Evolutionary conservation across 306 rosid species (phyloP).

Genomic region (Castanea mollissima): DNA sequence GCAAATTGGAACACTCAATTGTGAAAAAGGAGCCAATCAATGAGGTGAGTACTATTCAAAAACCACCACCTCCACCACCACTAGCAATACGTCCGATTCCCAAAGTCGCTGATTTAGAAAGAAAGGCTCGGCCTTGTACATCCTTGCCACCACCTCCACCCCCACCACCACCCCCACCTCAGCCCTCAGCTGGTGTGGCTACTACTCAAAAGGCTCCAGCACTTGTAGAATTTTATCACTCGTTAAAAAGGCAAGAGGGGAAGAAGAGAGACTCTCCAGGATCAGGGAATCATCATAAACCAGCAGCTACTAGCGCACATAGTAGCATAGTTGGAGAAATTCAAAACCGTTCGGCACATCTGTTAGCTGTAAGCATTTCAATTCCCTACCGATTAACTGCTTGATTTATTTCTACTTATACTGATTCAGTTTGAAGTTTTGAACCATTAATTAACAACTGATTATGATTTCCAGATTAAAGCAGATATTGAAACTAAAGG

Average conservation of each 20-base stretch:
- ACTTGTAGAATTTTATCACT: conserved; percentile 48
- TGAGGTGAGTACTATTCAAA: conserved; percentile 32
- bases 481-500: conserved; percentile 90
- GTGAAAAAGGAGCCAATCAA: conserved; percentile 38
- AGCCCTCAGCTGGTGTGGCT: conserved; percentile 35
- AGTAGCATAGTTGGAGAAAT: conserved; percentile 93
- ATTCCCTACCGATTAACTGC: not conserved
- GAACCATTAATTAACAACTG: conserved; percentile 14
- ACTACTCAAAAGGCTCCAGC: conserved; percentile 53
- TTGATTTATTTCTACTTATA: conserved; percentile 19
- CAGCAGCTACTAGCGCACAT: conserved; percentile 57
- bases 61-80: conserved; percentile 30
- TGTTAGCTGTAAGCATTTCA: conserved; percentile 68
- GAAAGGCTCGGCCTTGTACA: conserved; percentile 40
- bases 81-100: conserved; percentile 24
- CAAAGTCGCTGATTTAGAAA: conserved; percentile 27
- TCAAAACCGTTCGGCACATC: conserved; percentile 92
- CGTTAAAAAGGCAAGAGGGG: conserved; percentile 54
- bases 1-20: conserved; percentile 57
- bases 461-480: conserved; percentile 59
- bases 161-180: conserved; percentile 53
- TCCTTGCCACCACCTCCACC: conserved; percentile 47
- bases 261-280: conserved; percentile 50
- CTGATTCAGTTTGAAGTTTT: conserved; percentile 10
- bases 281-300: conserved; percentile 39